Base-by-base conservation (phyloP, 2,329 filamentous ascomycete genomes). In the Rhynchosporium secalis region DNA sequence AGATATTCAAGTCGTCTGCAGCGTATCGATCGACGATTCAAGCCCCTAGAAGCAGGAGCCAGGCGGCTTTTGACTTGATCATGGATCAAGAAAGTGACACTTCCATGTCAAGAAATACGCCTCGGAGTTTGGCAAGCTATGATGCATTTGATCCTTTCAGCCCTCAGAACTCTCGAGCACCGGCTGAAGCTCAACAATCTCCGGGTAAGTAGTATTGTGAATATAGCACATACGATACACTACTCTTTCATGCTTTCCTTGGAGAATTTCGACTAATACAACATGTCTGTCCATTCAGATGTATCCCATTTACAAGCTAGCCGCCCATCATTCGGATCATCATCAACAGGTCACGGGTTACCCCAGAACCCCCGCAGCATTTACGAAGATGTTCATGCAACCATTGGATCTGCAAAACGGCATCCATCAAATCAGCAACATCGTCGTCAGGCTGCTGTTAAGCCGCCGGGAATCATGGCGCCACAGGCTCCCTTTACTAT, bases 11-110 rank as follows among this genome's bases (percentile, higher is more conserved):
- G 51, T 47, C 61, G 33, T 62, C 63, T n/a, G 46, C 56, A 15
- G 61, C 64, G 51, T 67, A 62, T 52, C 65, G 63, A 26, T 52
- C 65, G 9, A 49, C 58, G 0, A 56, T 58, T 9, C 62, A 56
- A n/a, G 55, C 46, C 15, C 46, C 58, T 29, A 65, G 70, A 38
- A 56, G 71, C 45, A 61, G 70, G 31, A 71, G 71, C 47, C 66
- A 72, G 54, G 70, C 70, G 29, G 67, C 70, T 7, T 72, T 66
- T 60, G 71, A 73, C 26, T 55, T 72, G 8, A 71, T 72, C 15
- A 65, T 61, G 12, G 64, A 63, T n/a, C 64, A 68, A n/a, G 61
- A 61, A 12, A 31, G 56, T 40, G 69, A 69, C 40, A 71, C 67
- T 10, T 62, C 70, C 26, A 61, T 66, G 48, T 66, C 69, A 12